Evolutionary conservation across 2,329 filamentous ascomycete genomes (phyloP).

Genomic region (Akanthomyces dipterigenus): DNA sequence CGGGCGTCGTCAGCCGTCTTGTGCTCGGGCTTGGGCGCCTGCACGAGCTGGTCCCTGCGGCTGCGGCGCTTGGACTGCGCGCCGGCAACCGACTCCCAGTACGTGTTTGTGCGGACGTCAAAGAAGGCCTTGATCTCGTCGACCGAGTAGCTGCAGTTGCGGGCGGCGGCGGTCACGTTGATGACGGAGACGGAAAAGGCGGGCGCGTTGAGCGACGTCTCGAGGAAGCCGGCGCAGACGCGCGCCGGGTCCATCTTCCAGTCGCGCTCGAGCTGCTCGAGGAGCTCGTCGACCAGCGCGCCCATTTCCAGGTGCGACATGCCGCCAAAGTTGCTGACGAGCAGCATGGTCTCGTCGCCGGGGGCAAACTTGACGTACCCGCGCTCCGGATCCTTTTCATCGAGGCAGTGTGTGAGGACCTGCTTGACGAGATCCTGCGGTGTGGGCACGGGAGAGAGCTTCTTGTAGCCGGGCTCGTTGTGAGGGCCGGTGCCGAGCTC

Average conservation of each 20-base stretch:
- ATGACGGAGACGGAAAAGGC: conserved; percentile 64
- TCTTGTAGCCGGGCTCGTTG: conserved; percentile 57
- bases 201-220: conserved; percentile 66
- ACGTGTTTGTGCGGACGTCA: conserved; percentile 55
- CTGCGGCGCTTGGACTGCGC: conserved; percentile 31
- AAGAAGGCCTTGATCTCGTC: conserved; percentile 55
- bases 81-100: conserved; percentile 47
- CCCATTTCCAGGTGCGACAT: conserved; percentile 52
- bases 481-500: conserved; percentile 63
- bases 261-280: conserved; percentile 39
- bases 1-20: conserved; percentile 30
- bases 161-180: conserved; percentile 46
- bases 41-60: conserved; percentile 38
- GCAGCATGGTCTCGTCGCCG: conserved; percentile 43
- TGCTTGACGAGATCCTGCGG: conserved; percentile 44
- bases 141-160: conserved; percentile 37
- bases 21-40: conserved; percentile 26
- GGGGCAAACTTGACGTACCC: conserved; percentile 42
- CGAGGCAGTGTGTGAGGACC: conserved; percentile 54
- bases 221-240: conserved; percentile 56
- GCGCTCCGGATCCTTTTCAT: conserved; percentile 45
- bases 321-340: conserved; percentile 55
- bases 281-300: conserved; percentile 46
- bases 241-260: conserved; percentile 47
- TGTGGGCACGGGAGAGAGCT: conserved; percentile 45